phyloP scores from a whole-genome alignment of 169 alveolate genomes.

The Ichthyophthirius multifiliis region DNA sequence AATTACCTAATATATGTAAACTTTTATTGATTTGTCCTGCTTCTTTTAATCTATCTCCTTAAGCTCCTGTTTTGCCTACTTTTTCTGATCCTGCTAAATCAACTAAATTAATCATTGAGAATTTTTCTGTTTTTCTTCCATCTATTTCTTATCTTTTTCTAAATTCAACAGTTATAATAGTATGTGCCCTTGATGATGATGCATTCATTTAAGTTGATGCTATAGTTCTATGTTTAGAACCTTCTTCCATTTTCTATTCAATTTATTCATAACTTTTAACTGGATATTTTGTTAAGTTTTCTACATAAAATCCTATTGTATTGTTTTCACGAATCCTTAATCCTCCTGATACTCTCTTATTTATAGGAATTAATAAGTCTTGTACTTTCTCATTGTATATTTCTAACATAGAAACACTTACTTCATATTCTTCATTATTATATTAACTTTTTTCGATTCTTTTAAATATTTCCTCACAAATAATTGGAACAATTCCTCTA shows the following conservation, averaged over 20 bases:
- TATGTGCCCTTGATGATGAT: constrained; percentile 81
- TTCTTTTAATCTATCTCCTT: constrained; percentile 93
- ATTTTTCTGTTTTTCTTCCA: constrained; percentile 67
- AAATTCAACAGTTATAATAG: constrained; percentile 89
- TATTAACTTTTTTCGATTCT: constrained; percentile 65
- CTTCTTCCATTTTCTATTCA: constrained; percentile 84
- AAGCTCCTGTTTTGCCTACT: constrained; percentile 89
- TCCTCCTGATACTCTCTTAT: constrained; percentile 84
- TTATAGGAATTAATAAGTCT: constrained; percentile 84
- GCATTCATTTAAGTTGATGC: constrained; percentile 93
- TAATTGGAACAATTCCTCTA: constrained; percentile 93
- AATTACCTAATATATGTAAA: constrained; percentile 77
- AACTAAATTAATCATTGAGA: constrained; percentile 84
- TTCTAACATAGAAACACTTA: constrained; percentile 86
- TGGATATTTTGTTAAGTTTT: constrained; percentile 79
- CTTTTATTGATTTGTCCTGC: constrained; percentile 88
- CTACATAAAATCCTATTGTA: constrained; percentile 82
- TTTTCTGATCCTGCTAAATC: constrained; percentile 91
- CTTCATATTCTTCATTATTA: constrained; percentile 53
- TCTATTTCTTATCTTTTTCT: constrained; percentile 55
- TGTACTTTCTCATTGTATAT: constrained; percentile 92
- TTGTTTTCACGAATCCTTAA: constrained; percentile 87
- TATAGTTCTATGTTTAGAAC: constrained; percentile 88
- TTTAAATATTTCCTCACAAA: constrained; percentile 89
- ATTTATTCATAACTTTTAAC: constrained; percentile 81